These are phyloP conservation scores for Aspergillus steynii DNA, from an alignment of 495 filamentous ascomycete species.

Conservation along the genomic window DNA sequence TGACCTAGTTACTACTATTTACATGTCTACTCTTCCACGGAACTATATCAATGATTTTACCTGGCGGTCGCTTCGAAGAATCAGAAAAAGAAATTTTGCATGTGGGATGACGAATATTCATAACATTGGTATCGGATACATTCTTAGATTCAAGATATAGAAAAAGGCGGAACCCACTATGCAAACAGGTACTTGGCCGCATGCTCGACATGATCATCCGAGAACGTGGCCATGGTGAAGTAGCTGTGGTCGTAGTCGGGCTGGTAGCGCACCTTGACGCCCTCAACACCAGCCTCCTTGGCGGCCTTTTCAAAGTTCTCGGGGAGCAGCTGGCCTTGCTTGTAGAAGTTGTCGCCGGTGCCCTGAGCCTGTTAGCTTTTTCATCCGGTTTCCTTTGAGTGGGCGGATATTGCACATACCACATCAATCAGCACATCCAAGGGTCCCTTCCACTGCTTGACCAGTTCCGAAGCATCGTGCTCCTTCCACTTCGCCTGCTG, in stretches of 20 bases:
- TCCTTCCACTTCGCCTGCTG: constrained; percentile 73
- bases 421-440: constrained; percentile 83
- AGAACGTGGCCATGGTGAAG: constrained; percentile 87
- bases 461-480: constrained; percentile 90
- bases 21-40: too few relatives aligned
- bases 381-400: not conserved
- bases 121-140: not conserved
- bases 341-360: constrained; percentile 93
- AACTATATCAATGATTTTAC: not conserved
- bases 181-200: constrained; percentile 78
- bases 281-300: constrained; percentile 64
- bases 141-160: not conserved
- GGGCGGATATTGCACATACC: constrained; percentile 31
- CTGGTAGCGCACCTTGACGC: constrained; percentile 78
- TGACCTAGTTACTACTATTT: too few relatives aligned
- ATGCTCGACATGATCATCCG: constrained; percentile 86
- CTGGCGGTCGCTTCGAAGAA: not conserved
- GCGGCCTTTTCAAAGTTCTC: constrained; percentile 88
- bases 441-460: constrained; percentile 70
- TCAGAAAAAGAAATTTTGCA: not conserved
- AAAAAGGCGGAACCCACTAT: constrained; percentile 45
- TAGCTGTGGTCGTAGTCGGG: constrained; percentile 96
- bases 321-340: constrained; percentile 85
- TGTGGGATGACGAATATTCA: too few relatives aligned
- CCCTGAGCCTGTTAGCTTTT: constrained; percentile 48